Percentiles rank a stretch among this genome's conserved stretches.
These are phyloP conservation scores for Gossypium ekmanianum DNA, from an alignment of 345 rosid species.

Conservation along the genomic window DNA sequence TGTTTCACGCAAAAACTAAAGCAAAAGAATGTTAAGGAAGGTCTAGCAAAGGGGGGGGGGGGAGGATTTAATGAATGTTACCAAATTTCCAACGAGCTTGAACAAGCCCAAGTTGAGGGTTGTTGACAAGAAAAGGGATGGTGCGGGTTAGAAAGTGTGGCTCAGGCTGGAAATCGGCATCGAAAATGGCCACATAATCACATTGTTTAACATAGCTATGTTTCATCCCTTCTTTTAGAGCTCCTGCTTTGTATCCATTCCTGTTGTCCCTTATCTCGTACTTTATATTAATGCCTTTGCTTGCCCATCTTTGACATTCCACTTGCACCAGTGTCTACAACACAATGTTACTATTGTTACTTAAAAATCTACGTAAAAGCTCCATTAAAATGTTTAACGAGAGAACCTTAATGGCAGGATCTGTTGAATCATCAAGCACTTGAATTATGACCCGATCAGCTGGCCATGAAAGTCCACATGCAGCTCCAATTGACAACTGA, in stretches of 20 bases:
- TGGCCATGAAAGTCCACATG: slow-evolving; percentile 88
- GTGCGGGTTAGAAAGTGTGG: slow-evolving; percentile 1
- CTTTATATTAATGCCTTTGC: slow-evolving; percentile 13
- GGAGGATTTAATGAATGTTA: slow-evolving; percentile 20
- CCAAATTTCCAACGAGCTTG: slow-evolving; percentile 96
- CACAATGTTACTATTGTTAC: not conserved
- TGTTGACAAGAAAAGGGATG: slow-evolving; percentile 22
- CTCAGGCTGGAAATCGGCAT: slow-evolving; percentile 54
- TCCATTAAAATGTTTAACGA: not conserved
- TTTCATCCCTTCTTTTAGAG: slow-evolving; percentile 13
- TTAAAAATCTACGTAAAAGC: not conserved
- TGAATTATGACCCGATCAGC: slow-evolving; percentile 71
- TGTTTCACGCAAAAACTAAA: not conserved
- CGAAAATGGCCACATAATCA: slow-evolving; percentile 76
- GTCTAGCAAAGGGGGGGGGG: not conserved
- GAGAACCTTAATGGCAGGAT: slow-evolving; percentile 49
- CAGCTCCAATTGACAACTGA: slow-evolving; percentile 78
- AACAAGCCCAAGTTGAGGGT: slow-evolving; percentile 69
- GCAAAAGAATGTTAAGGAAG: not conserved
- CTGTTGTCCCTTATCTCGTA: slow-evolving; percentile 14
- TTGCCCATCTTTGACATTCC: slow-evolving; percentile 11
- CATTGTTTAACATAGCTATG: slow-evolving; percentile 63
- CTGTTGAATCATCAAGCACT: slow-evolving; percentile 90
- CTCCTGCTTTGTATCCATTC: slow-evolving; percentile 13
- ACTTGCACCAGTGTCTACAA: not conserved